Conservation (phyloP, 306 rosid species). For the Glycine latifolia region DNA sequence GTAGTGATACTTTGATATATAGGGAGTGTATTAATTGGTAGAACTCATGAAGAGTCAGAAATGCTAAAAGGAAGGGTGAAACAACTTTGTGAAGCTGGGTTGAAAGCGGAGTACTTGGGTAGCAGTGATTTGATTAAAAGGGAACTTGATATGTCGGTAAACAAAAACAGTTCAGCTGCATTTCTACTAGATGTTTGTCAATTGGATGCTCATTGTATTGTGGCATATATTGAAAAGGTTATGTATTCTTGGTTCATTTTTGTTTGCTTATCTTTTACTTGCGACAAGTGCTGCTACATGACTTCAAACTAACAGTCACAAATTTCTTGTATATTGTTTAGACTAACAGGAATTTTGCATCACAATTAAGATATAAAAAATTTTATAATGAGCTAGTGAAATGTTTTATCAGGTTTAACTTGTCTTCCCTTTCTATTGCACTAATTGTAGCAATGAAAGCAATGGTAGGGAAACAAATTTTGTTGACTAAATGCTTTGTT, state of each 20-base stretch:
- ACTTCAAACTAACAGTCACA: conserved; percentile 8
- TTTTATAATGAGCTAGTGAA: conserved; percentile 80
- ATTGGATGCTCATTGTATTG: conserved; percentile 77
- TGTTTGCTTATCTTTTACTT: background rate
- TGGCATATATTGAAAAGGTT: conserved; percentile 74
- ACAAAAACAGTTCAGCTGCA: conserved; percentile 69
- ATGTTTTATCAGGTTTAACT: conserved; percentile 67
- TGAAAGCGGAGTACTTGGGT: conserved; percentile 72
- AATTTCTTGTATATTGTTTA: conserved; percentile 44
- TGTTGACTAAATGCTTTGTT: conserved; percentile 34
- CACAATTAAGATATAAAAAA: conserved; percentile 76
- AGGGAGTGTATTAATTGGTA: conserved; percentile 88
- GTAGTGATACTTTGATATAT: conserved; percentile 44
- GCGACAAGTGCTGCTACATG: background rate
- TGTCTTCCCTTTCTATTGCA: background rate
- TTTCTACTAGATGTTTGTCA: conserved; percentile 86
- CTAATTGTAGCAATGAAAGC: conserved; percentile 5
- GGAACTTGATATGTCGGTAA: conserved; percentile 79
- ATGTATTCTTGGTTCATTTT: conserved; percentile 22
- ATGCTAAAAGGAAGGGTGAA: conserved; percentile 66
- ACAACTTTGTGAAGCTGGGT: conserved; percentile 66
- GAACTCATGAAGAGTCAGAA: conserved; percentile 64
- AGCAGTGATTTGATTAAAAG: conserved; percentile 63
- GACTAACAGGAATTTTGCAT: conserved; percentile 68
- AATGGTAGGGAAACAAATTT: background rate